These are phyloP conservation scores for Apophysomyces trapeziformis DNA, from an alignment of 371 early-diverging fungal species.

Conservation along the genomic window DNA sequence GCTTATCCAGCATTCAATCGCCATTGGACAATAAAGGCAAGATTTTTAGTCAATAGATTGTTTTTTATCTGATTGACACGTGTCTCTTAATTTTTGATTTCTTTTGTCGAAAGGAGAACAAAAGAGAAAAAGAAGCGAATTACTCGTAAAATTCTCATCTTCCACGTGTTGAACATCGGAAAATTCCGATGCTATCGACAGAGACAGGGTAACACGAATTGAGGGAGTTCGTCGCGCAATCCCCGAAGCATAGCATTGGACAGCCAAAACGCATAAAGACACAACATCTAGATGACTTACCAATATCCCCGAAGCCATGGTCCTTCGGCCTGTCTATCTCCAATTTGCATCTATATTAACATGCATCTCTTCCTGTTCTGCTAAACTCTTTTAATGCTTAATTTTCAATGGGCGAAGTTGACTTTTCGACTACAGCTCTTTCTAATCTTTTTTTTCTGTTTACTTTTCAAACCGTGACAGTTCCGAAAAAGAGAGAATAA, in stretches of 20 bases:
- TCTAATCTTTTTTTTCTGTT: not conserved
- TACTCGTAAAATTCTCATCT: not conserved
- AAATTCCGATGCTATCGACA: slow-evolving; percentile 8
- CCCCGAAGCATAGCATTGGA: slow-evolving; percentile 7
- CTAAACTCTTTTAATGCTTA: not conserved
- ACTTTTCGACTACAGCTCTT: not conserved
- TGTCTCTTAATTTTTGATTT: too few species aligned
- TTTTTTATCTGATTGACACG: too few species aligned
- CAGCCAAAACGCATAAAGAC: not conserved
- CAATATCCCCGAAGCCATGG: not conserved
- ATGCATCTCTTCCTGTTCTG: not conserved
- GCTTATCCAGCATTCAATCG: too few species aligned
- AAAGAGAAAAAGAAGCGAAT: not conserved
- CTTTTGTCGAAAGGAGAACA: not conserved
- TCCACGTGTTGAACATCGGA: slow-evolving; percentile 5
- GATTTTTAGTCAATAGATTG: too few species aligned
- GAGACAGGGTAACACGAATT: slow-evolving; percentile 6
- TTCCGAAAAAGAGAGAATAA: not conserved
- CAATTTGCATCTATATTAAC: not conserved
- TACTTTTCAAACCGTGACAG: not conserved
- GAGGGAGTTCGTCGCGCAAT: slow-evolving; percentile 6
- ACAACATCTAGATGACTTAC: not conserved
- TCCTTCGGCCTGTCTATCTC: not conserved
- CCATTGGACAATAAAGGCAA: too few species aligned
- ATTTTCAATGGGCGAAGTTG: not conserved